phyloP scores from a whole-genome alignment of 495 filamentous ascomycete genomes.

The Penicillium diatomitis region DNA sequence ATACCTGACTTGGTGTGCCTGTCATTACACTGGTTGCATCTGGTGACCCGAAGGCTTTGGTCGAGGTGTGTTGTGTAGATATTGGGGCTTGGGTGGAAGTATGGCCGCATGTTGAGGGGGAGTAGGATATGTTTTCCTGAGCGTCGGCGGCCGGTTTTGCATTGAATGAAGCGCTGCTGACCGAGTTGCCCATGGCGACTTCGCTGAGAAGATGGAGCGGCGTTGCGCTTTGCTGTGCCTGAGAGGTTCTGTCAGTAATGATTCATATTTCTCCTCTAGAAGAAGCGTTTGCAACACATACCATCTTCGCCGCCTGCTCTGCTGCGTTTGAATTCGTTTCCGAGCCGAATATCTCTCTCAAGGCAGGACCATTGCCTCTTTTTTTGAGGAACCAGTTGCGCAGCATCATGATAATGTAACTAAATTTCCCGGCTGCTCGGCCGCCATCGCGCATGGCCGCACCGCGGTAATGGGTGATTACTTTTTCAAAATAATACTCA shows the following conservation, averaged over 20 bases:
- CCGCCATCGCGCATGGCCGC: slow-evolving; percentile 56
- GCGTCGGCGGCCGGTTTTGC: neutral
- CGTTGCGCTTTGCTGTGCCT: slow-evolving; percentile 2
- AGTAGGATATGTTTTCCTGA: slow-evolving; percentile 3
- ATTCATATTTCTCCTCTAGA: neutral
- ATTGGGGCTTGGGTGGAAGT: neutral
- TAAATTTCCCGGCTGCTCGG: slow-evolving; percentile 66
- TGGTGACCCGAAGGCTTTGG: neutral
- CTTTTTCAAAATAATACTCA: slow-evolving; percentile 59
- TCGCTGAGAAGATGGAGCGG: slow-evolving; percentile 47
- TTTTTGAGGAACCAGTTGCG: slow-evolving; percentile 58
- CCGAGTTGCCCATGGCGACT: slow-evolving; percentile 49
- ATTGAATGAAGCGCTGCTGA: slow-evolving; percentile 5
- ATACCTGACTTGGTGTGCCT: neutral
- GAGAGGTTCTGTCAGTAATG: no score
- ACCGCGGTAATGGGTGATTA: slow-evolving; percentile 57
- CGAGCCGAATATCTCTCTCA: slow-evolving; percentile 23
- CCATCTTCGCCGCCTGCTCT: neutral
- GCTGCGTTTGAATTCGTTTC: slow-evolving; percentile 5
- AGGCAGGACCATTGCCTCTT: slow-evolving; percentile 24
- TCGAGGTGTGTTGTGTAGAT: neutral
- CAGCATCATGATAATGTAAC: slow-evolving; percentile 65
- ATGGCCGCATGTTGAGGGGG: slow-evolving; percentile 1
- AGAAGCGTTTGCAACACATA: no score
- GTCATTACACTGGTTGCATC: neutral